phyloP scores from a whole-genome alignment of 1,139 yeast species.

The Pichia sp. region DNA sequence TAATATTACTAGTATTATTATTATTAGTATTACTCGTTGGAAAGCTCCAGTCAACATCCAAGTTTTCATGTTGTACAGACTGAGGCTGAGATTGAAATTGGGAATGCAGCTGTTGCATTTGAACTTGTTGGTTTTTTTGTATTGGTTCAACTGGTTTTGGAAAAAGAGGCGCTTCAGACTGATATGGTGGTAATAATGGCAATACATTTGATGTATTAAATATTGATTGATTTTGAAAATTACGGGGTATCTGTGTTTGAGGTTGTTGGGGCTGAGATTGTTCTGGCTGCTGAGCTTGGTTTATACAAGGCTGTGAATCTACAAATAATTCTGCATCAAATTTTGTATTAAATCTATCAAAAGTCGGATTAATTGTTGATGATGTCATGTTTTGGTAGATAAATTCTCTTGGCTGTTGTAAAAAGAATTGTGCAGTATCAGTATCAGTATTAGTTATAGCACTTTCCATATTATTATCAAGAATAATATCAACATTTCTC shows the following conservation, averaged over 20 bases:
- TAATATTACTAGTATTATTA: background rate
- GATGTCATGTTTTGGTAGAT: background rate
- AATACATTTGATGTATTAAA: background rate
- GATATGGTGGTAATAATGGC: background rate
- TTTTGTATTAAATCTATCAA: background rate
- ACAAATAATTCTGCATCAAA: too few relatives aligned
- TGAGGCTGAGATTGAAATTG: background rate
- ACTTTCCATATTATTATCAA: background rate
- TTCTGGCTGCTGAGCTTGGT: background rate
- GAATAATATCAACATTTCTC: background rate
- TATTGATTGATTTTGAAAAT: background rate
- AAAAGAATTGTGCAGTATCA: background rate
- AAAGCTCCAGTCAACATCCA: background rate
- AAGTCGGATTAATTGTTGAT: background rate
- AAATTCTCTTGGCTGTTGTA: background rate
- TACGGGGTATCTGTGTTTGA: background rate
- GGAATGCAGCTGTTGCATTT: background rate
- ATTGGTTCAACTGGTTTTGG: background rate
- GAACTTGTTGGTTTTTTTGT: background rate
- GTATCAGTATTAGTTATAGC: background rate
- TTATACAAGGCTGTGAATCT: background rate
- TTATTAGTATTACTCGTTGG: background rate
- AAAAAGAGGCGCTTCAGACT: background rate
- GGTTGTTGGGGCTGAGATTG: too few relatives aligned
- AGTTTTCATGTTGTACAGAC: background rate